Evolutionary conservation across 148 eudicot genomes (phyloP), one percentile per base, ranked within the genome.

Genomic region (Rhododendron simsii): DNA sequence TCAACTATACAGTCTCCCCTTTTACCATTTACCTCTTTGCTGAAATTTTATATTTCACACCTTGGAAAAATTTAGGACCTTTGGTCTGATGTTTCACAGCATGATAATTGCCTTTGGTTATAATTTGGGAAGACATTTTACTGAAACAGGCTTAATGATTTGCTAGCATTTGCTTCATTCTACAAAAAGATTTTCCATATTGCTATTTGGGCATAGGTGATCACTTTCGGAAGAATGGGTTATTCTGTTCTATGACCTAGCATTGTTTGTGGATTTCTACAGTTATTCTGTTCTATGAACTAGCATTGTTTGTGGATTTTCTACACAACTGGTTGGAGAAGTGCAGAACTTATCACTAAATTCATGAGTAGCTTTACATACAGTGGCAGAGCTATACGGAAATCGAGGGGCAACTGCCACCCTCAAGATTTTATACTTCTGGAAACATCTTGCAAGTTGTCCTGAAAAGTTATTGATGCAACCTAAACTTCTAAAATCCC

Each of bases 131-230:
- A 47, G 59, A 30, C 10, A 48, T 30, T 79, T 48, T 48, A 53
- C 39, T 81, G 48, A 81, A 33, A 13, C 51, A 33, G 61, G 35
- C 81, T 80, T 80, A 20, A 55, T 81, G 48, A 55, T 35, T 81
- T 57, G 65, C 83, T 16, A 57, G 71, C 83, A 35, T 81, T 81
- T 35, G 41, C 82, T 48, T 80, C 81, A 3, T 47, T 80, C 82
- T 80, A 23, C 51, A 21, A 23, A 21, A 78, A 79, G 35, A 23
- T 79, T 16, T 80, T 20, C 33, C 12, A 15, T 28, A 30, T 53
- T 37, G 59, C 8, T 53, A 26, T 18, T 13, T 15, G 63, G 4
- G 8, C 59, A 44, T 1, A 47, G 78, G 45, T 44, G 26, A 69
- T 50, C 53, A 67, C 28, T 15, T 82, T 67, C 37, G 53, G 33